These are phyloP conservation scores for Metschnikowia arizonensis DNA, from an alignment of 805 yeast species.

Conservation along the genomic window DNA sequence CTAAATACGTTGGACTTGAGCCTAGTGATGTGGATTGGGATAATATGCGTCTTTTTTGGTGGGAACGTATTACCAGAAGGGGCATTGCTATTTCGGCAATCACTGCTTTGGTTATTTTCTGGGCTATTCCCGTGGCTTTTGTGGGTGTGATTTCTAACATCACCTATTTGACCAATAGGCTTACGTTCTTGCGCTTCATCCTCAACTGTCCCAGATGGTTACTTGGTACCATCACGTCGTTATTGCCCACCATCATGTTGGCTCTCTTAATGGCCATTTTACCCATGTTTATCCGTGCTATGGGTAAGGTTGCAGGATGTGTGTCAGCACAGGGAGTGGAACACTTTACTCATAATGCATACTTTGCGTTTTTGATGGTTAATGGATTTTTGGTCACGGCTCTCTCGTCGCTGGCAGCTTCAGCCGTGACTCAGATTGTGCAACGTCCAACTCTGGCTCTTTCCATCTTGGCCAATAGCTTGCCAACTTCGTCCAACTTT, in stretches of 20 bases:
- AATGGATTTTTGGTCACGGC: slow-evolving; percentile 72
- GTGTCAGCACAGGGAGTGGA: slow-evolving; percentile 57
- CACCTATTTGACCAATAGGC: slow-evolving; percentile 55
- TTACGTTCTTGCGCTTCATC: slow-evolving; percentile 47
- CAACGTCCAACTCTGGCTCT: slow-evolving; percentile 56
- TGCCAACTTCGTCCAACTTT: slow-evolving; percentile 72
- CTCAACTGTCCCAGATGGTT: slow-evolving; percentile 50
- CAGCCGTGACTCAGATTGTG: slow-evolving; percentile 59
- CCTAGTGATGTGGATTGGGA: slow-evolving; percentile 66
- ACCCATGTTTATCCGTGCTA: slow-evolving; percentile 59
- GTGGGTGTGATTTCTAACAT: slow-evolving; percentile 72
- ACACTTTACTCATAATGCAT: slow-evolving; percentile 60
- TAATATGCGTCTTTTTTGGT: slow-evolving; percentile 74
- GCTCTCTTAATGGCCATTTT: slow-evolving; percentile 62
- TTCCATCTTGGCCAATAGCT: slow-evolving; percentile 56
- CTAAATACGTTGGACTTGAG: slow-evolving; percentile 58
- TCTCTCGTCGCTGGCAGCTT: slow-evolving; percentile 65
- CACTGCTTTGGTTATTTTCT: slow-evolving; percentile 52
- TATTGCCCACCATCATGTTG: slow-evolving; percentile 64
- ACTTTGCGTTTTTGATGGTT: slow-evolving; percentile 65
- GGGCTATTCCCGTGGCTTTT: slow-evolving; percentile 79
- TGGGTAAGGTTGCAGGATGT: slow-evolving; percentile 60
- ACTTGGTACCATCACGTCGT: slow-evolving; percentile 62
- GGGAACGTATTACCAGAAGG: slow-evolving; percentile 62
- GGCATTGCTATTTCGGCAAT: slow-evolving; percentile 51